Conservation (phyloP, 2,329 filamentous ascomycete genomes). For the Neopestalotiopsis sp. region DNA sequence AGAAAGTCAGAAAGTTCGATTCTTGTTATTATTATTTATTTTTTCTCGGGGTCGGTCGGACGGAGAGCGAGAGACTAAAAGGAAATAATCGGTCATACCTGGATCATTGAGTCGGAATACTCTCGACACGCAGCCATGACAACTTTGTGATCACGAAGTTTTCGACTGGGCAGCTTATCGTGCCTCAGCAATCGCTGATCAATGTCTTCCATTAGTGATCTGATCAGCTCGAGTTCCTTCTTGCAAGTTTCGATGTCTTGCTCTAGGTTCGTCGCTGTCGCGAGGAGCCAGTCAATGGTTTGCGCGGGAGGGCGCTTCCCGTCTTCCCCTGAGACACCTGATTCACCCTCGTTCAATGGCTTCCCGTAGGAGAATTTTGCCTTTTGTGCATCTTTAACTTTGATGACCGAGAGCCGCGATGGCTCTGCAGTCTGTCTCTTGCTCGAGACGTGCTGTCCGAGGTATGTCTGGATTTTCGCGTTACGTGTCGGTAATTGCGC, state of each 20-base stretch:
- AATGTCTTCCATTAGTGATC: slow-evolving; percentile 26
- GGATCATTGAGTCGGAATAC: slow-evolving; percentile 8
- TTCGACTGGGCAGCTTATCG: slow-evolving; percentile 1
- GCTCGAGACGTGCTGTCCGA: background rate
- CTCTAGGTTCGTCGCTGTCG: slow-evolving; percentile 23
- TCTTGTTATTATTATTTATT: too few species aligned
- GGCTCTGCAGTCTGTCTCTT: slow-evolving; percentile 12
- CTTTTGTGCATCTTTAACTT: slow-evolving; percentile 1
- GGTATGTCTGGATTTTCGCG: background rate
- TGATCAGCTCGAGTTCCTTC: slow-evolving; percentile 32
- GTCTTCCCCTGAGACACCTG: background rate
- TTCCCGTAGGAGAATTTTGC: slow-evolving; percentile 20
- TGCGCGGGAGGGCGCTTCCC: background rate
- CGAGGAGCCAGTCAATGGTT: slow-evolving; percentile 27
- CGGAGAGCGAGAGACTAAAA: background rate
- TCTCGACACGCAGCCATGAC: slow-evolving; percentile 17
- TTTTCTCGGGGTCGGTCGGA: background rate
- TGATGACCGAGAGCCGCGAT: background rate
- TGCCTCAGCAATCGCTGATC: slow-evolving; percentile 12
- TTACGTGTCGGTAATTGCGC: background rate
- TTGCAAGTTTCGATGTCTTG: slow-evolving; percentile 30
- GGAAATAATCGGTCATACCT: background rate
- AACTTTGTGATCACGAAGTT: slow-evolving; percentile 21
- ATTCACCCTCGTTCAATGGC: slow-evolving; percentile 14
- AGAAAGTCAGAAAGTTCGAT: background rate